Evolutionary conservation across 2,329 filamentous ascomycete genomes (phyloP).

Genomic region (Fonsecaea nubica): DNA sequence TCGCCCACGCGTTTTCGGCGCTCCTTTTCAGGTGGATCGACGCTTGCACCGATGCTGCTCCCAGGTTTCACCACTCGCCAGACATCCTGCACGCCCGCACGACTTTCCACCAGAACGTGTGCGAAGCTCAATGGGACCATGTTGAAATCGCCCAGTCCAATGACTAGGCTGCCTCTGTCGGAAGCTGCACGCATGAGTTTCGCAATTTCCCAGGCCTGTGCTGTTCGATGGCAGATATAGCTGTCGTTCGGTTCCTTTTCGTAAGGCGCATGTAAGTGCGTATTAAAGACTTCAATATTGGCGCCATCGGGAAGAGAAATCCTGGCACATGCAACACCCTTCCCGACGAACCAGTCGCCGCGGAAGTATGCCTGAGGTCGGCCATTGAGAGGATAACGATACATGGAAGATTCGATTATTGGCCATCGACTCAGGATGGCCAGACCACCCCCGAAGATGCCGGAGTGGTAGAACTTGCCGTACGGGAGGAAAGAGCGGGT

Average conservation of each 20-base stretch:
- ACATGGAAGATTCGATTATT: constrained; percentile 87
- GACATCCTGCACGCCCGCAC: constrained; percentile 77
- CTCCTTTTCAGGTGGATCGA: constrained; percentile 70
- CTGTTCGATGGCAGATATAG: constrained; percentile 87
- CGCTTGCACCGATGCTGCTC: constrained; percentile 76
- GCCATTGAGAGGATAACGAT: constrained; percentile 86
- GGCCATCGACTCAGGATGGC: constrained; percentile 92
- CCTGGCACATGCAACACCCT: constrained; percentile 84
- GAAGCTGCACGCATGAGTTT: constrained; percentile 84
- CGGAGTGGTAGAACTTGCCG: constrained; percentile 90
- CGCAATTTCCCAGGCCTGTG: constrained; percentile 93
- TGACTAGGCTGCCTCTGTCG: constrained; percentile 79
- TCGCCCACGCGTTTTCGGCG: constrained; percentile 60
- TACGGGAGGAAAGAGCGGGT: constrained; percentile 79
- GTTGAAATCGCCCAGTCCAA: constrained; percentile 94
- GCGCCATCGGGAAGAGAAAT: constrained; percentile 54
- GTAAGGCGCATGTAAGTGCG: constrained; percentile 89
- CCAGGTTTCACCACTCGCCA: constrained; percentile 87
- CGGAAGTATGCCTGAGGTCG: constrained; percentile 91
- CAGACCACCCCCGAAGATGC: constrained; percentile 86
- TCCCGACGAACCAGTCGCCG: constrained; percentile 93
- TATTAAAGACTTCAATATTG: constrained; percentile 87
- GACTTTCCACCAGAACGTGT: constrained; percentile 79
- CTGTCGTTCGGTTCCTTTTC: constrained; percentile 78
- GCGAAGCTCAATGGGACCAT: constrained; percentile 88